These are phyloP conservation scores for Fragaria iinumae DNA, from an alignment of 306 rosid genomes.

Conservation along the genomic window DNA sequence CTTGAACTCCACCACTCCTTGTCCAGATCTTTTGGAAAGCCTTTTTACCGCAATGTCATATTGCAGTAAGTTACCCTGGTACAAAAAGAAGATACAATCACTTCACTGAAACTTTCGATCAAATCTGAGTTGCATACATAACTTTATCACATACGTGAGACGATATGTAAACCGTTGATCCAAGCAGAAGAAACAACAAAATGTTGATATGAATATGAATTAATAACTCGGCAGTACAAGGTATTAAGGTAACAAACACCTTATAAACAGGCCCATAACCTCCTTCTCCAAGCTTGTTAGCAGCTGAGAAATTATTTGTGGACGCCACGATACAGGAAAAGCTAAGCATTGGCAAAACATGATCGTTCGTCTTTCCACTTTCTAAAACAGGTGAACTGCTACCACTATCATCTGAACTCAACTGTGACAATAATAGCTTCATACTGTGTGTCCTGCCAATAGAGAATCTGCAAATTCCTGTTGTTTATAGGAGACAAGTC, in stretches of 20 bases:
- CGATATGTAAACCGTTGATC: background rate
- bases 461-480: conserved; percentile 14
- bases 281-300: conserved; percentile 33
- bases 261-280: conserved; percentile 36
- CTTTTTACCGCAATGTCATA: conserved; percentile 32
- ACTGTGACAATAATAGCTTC: conserved; percentile 9
- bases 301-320: conserved; percentile 25
- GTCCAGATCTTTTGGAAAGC: conserved; percentile 27
- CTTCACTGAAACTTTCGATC: background rate
- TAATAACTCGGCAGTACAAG: background rate
- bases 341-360: conserved; percentile 24
- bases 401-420: background rate
- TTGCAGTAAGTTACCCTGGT: conserved; percentile 20
- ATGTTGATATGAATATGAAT: background rate
- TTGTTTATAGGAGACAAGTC: background rate
- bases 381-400: background rate
- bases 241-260: conserved; percentile 5
- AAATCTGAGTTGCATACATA: background rate
- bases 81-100: background rate
- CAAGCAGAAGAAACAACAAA: background rate
- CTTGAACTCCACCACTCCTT: conserved; percentile 35
- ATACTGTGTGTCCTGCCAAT: background rate
- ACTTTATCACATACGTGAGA: background rate
- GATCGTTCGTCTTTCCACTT: conserved; percentile 15
- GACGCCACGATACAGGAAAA: conserved; percentile 17